phyloP scores from a whole-genome alignment of 2,329 filamentous ascomycete species.

The Gremmenia infestans region DNA sequence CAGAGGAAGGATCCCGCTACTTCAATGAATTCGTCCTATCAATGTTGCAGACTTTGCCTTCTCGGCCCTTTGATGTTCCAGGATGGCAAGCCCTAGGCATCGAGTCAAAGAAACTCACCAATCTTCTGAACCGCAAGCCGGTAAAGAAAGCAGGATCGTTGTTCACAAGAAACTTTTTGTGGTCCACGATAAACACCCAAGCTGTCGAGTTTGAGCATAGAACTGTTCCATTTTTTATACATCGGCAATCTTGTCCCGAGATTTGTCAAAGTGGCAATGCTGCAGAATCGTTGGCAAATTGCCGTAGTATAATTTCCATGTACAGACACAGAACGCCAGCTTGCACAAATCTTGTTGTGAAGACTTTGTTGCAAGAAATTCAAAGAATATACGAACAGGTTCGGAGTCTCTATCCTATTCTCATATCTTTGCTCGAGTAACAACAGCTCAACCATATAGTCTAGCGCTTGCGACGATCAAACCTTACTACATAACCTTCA shows the following conservation, averaged over 20 bases:
- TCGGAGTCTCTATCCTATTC: background rate
- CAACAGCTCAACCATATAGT: constrained; percentile 5
- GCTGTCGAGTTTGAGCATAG: constrained; percentile 1
- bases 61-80: background rate
- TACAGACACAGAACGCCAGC: constrained; percentile 8
- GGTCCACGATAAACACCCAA: constrained; percentile 5
- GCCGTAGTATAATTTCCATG: constrained; percentile 10
- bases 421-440: background rate
- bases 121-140: constrained; percentile 7
- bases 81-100: constrained; percentile 1
- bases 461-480: constrained; percentile 6
- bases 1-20: background rate
- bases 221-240: constrained; percentile 11
- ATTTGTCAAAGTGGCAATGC: background rate
- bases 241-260: background rate
- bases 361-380: constrained; percentile 14
- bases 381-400: constrained; percentile 14
- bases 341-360: constrained; percentile 4
- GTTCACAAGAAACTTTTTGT: constrained; percentile 7
- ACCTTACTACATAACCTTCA: constrained; percentile 9
- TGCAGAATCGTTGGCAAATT: constrained; percentile 13
- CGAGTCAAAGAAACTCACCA: background rate
- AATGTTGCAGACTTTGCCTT: constrained; percentile 3
- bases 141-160: background rate
- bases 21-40: background rate